Conservation (phyloP, 1,139 yeast genomes). For the Candida sp. region DNA sequence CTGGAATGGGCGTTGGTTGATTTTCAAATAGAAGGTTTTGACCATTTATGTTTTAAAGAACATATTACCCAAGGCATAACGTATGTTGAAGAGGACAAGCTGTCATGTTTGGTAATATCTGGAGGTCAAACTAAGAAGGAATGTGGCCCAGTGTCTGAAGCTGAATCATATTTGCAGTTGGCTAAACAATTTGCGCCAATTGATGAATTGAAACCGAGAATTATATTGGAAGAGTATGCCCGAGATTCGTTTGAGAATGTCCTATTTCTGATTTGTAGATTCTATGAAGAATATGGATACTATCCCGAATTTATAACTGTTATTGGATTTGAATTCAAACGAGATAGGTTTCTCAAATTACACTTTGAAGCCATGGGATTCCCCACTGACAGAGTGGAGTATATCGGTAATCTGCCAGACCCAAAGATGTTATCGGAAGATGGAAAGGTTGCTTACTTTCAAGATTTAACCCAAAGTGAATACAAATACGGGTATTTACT, state of each 20-base stretch:
- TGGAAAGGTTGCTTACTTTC: constrained; percentile 28
- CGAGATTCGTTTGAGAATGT: constrained; percentile 82
- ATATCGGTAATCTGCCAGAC: constrained; percentile 60
- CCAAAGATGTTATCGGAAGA: constrained; percentile 29
- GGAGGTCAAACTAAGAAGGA: constrained; percentile 70
- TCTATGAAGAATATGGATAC: constrained; percentile 38
- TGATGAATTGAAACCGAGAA: constrained; percentile 16
- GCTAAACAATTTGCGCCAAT: constrained; percentile 14
- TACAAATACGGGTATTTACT: constrained; percentile 50
- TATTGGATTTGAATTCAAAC: constrained; percentile 74
- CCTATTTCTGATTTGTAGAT: constrained; percentile 58
- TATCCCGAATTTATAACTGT: constrained; percentile 56
- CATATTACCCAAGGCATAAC: constrained; percentile 48
- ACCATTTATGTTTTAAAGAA: constrained; percentile 62
- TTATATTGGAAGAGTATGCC: constrained; percentile 64
- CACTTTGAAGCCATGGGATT: constrained; percentile 53
- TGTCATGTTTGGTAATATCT: constrained; percentile 48
- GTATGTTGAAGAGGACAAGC: constrained; percentile 24
- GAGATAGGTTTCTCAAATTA: constrained; percentile 49
- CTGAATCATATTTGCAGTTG: constrained; percentile 51
- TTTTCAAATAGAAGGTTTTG: constrained; percentile 68
- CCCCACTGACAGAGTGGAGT: constrained; percentile 33
- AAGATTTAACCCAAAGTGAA: constrained; percentile 47
- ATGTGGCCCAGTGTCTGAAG: constrained; percentile 58
- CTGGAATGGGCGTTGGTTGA: constrained; percentile 63